Base-by-base conservation (phyloP, 2,329 filamentous ascomycete species). In the Verticillium tricorpus region DNA sequence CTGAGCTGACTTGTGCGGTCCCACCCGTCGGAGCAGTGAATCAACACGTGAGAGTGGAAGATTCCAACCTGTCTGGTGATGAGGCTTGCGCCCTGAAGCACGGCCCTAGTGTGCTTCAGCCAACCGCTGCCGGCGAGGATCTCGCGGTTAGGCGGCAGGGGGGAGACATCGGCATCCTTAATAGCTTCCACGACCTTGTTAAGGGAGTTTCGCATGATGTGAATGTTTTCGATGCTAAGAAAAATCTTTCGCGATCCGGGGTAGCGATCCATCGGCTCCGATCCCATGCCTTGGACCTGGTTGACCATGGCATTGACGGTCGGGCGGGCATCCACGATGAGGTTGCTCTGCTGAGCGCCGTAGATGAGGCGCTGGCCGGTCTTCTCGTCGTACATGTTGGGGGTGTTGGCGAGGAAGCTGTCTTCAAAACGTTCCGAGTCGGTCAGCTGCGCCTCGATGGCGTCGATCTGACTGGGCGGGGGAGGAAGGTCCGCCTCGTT, bases 11-110 rank as follows among this genome's bases (percentile, higher is more conserved):
- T 94, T 8, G 95, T 99, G 58, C 95, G 89, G 76, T 99, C 95
- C 95, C 95, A 99, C 4, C 95, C 95, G 75, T 99, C 95, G 2
- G 95, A 98, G 76, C 95, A 99, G 76, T 99, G 95, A 57, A 99
- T 97, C 56, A 99, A 80, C 12, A 96, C 94, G 73, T 99, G 93
- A 1, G 93, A 97, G 71, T 97, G 94, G 67, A 92, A 90, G 62
- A 98, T 88, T 34, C 93, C 95, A 37, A 99, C 89, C 69, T 95
- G 92, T 35, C 91, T 85, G 34, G 93, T 90, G 68, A 98, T 96
- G 61, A 96, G 81, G 57, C 88, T 86, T 6, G 93, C 89, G 1
- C 95, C 95, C 64, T 95, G 91, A 17, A 99, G 79, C 56, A 99
- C 86, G 32, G 89, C 88, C 25, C 86, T 84, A 61, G 97, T 96